phyloP scores from a whole-genome alignment of 192 early-diverging fungal species.

The Spinellus fusiger region DNA sequence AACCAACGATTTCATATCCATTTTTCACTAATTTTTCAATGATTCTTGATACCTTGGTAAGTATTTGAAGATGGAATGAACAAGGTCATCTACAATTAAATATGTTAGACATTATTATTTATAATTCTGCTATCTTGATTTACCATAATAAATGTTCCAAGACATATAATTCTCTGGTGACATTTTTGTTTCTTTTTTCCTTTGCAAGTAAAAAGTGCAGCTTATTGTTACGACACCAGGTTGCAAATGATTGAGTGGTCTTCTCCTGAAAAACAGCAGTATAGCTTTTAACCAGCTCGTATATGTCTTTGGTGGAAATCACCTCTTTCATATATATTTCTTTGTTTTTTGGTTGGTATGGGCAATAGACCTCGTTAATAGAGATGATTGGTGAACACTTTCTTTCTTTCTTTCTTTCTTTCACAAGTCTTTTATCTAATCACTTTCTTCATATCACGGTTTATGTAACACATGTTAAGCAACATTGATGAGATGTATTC shows the following conservation, averaged over 20 bases:
- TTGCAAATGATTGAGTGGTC: neutral
- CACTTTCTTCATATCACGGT: too few species aligned
- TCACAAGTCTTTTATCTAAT: too few species aligned
- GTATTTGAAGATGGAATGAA: neutral
- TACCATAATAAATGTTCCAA: conserved; percentile 8
- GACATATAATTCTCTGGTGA: conserved; percentile 4
- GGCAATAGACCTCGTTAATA: neutral
- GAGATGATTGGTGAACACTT: neutral
- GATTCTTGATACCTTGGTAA: conserved; percentile 3
- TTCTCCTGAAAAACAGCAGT: conserved; percentile 4
- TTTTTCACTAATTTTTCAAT: neutral
- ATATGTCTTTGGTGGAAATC: conserved; percentile 3
- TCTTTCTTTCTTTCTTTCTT: neutral
- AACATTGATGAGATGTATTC: too few species aligned
- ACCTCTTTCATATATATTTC: neutral
- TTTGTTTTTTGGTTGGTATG: conserved; percentile 2
- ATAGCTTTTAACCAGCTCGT: conserved; percentile 3
- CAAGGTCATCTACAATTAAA: conserved; percentile 7
- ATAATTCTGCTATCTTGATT: conserved; percentile 1
- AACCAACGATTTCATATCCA: neutral
- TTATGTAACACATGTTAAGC: too few species aligned
- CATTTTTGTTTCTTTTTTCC: conserved; percentile 1
- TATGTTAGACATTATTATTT: conserved; percentile 3
- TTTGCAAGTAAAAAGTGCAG: conserved; percentile 1
- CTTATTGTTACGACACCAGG: conserved; percentile 7